Percentiles rank a stretch among this genome's conserved stretches.
Conservation (phyloP, 2,329 filamentous ascomycete species). For the Cadophora malorum region DNA sequence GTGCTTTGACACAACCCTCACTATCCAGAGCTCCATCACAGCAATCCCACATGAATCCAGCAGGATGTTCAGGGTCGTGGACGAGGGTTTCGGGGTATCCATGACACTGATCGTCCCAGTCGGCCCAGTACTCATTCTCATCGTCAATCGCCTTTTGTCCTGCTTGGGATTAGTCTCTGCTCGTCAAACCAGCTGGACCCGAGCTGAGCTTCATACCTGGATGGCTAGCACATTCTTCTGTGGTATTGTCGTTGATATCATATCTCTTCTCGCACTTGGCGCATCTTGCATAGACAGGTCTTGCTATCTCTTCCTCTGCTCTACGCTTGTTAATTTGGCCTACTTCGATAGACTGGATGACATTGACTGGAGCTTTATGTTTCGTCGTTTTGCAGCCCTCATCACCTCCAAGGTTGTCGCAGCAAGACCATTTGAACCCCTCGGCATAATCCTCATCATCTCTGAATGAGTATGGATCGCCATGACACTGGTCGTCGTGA, state of each 20-base stretch:
- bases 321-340: background rate
- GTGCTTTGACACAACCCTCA: constrained; percentile 10
- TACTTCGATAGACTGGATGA: background rate
- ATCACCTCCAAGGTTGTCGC: constrained; percentile 13
- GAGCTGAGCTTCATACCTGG: constrained; percentile 1
- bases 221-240: constrained; percentile 13
- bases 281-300: constrained; percentile 1
- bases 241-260: constrained; percentile 13
- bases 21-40: background rate
- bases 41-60: constrained; percentile 20
- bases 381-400: constrained; percentile 20
- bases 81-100: constrained; percentile 5
- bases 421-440: constrained; percentile 30
- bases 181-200: background rate
- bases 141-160: constrained; percentile 1
- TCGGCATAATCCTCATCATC: constrained; percentile 24
- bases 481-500: constrained; percentile 27
- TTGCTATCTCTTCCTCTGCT: constrained; percentile 3
- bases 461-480: constrained; percentile 12
- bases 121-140: constrained; percentile 12
- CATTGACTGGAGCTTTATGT: constrained; percentile 21
- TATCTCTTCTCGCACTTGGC: constrained; percentile 14
- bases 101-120: constrained; percentile 9
- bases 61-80: constrained; percentile 8
- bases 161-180: background rate